These are phyloP conservation scores for Carex arenaria DNA, from an alignment of 202 grass and related monocot genomes.

Conservation along the genomic window DNA sequence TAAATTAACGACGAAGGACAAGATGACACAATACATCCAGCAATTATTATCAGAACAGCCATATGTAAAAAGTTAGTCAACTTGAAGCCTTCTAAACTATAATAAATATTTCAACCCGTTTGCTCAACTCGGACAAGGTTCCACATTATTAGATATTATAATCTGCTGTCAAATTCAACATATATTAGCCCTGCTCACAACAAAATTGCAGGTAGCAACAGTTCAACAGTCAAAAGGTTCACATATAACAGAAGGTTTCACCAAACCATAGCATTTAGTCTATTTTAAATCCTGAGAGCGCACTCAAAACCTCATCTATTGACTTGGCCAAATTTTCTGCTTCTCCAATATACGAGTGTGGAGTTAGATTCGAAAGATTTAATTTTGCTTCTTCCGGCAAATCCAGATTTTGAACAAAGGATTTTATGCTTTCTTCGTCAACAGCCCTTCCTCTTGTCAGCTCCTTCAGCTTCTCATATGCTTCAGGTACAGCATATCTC, in stretches of 20 bases:
- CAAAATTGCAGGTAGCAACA: slow-evolving; percentile 19
- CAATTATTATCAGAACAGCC: no score
- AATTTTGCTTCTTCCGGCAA: slow-evolving; percentile 40
- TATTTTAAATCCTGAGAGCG: slow-evolving; percentile 48
- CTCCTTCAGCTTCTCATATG: slow-evolving; percentile 94
- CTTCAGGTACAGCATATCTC: slow-evolving; percentile 74
- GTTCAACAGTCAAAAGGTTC: not conserved
- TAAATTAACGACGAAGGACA: no score
- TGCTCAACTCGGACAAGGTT: not conserved
- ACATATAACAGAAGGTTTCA: not conserved
- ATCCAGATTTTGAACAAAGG: slow-evolving; percentile 66
- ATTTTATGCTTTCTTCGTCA: slow-evolving; percentile 68
- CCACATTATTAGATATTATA: not conserved
- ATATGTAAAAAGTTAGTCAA: no score
- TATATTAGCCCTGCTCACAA: not conserved
- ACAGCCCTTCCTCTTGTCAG: slow-evolving; percentile 68
- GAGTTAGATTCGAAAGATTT: slow-evolving; percentile 55
- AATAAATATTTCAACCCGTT: not conserved
- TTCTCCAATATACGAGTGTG: slow-evolving; percentile 65
- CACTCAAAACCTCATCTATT: slow-evolving; percentile 46
- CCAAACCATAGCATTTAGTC: slow-evolving; percentile 16
- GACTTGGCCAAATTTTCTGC: slow-evolving; percentile 55
- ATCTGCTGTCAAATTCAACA: not conserved
- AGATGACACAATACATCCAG: no score
- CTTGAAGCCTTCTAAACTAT: not conserved